These are phyloP conservation scores for Berberis vulgaris DNA, from an alignment of 164 flowering plant genomes.

Conservation along the genomic window DNA sequence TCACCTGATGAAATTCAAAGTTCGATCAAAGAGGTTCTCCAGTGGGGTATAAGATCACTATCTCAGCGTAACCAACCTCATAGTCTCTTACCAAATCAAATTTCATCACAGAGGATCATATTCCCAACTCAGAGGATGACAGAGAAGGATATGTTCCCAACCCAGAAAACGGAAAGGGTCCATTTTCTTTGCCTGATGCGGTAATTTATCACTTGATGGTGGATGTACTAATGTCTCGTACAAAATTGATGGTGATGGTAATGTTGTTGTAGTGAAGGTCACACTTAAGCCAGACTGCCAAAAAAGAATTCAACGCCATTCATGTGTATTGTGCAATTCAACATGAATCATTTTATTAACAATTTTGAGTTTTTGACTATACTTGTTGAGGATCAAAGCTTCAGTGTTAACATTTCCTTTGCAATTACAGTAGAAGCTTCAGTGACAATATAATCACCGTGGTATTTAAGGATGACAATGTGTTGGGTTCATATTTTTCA, in stretches of 20 bases:
- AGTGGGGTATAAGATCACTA: slow-evolving; percentile 86
- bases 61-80: slow-evolving; percentile 64
- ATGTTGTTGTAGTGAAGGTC: slow-evolving; percentile 52
- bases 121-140: slow-evolving; percentile 17
- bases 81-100: slow-evolving; percentile 7
- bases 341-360: background rate
- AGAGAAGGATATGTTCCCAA: slow-evolving; percentile 13
- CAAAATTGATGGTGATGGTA: slow-evolving; percentile 43
- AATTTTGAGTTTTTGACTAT: too few species aligned
- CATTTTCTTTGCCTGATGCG: slow-evolving; percentile 4
- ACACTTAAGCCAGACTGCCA: slow-evolving; percentile 10
- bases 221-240: slow-evolving; percentile 70
- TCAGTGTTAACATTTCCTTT: too few species aligned
- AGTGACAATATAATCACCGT: too few species aligned
- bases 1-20: slow-evolving; percentile 58
- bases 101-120: slow-evolving; percentile 8
- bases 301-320: slow-evolving; percentile 9
- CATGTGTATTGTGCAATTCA: slow-evolving; percentile 13
- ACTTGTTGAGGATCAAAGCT: too few species aligned
- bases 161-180: slow-evolving; percentile 11
- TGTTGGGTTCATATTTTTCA: too few species aligned
- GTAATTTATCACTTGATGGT: slow-evolving; percentile 58
- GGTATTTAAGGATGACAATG: too few species aligned
- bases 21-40: slow-evolving; percentile 70
- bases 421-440: too few species aligned